Evolutionary conservation across 768 basidiomycete species (phyloP), one percentile per base, ranked within the genome.

Genomic region (Rhizopogon roseolus): DNA sequence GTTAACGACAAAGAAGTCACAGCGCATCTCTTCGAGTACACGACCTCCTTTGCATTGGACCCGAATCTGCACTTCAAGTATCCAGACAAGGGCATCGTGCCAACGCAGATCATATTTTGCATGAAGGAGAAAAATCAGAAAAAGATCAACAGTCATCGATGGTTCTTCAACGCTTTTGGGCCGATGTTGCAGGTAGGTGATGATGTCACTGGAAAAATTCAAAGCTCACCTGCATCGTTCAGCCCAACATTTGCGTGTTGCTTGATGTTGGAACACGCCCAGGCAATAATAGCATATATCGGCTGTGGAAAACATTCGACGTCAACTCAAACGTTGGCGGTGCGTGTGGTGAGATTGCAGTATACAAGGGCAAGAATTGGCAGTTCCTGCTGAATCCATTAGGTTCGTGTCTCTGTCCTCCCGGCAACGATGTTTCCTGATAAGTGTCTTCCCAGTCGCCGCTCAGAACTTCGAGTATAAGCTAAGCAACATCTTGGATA

Each of bases 401-500:
- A 17, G 89, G 88, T 88, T 63, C 25, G 75, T 60, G 13, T n/a
- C 43, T 34, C 7, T 22, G 41, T 52, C 46, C 37, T 52, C 13
- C 25, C 48, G 14, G 37, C 16, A 36, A 51, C n/a, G 25, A 16
- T 13, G 5, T 2, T 39, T 14, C 51, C 25, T 25, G 41, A 53
- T 19, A 38, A 53, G 28, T 13, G 10, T 28, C 16, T 32, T 53
- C 49, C 14, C 55, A 89, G 89, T 95, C 4, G 94, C 95, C 1
- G 90, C 93, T 0, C 95, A 97, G 66, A 96, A 97, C 66, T 98
- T 96, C 64, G 92, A 95, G 71, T 96, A 96, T 73, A 96, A 95
- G 70, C 80, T 90, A 57, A 88, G 89, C 64, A 87, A 91, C 63
- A 95, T 96, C 62, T 72, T 95, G 53, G 93, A 94, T 68, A 94